A percentile compares a stretch with the other conserved stretches of the same genome.
These are phyloP conservation scores for Huiozyma sinensis DNA, from an alignment of 805 yeast genomes.

Conservation along the genomic window DNA sequence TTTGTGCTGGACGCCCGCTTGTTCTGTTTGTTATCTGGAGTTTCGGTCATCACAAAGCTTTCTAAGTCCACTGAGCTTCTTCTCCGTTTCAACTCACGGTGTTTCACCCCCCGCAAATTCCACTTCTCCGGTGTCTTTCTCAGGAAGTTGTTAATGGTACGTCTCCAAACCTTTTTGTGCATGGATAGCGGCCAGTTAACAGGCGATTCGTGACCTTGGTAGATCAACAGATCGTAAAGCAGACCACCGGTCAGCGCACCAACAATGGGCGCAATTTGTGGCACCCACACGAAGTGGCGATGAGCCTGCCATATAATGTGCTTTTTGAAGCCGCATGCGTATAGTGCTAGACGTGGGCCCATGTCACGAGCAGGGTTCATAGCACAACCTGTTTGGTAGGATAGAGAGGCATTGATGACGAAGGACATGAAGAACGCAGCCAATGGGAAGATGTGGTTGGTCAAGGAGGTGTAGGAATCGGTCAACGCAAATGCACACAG, in stretches of 20 bases:
- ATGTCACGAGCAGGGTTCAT: constrained; percentile 44
- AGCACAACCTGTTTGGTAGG: constrained; percentile 44
- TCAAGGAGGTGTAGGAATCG: constrained; percentile 38
- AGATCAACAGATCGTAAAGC: constrained; percentile 38
- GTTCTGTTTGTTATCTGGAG: no score
- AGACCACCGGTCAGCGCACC: constrained; percentile 40
- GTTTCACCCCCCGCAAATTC: not conserved
- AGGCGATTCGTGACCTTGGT: constrained; percentile 42
- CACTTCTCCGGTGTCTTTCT: not conserved
- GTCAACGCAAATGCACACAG: constrained; percentile 39
- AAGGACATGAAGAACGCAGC: constrained; percentile 34
- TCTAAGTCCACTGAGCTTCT: not conserved
- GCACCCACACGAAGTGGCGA: constrained; percentile 41
- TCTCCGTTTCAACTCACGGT: not conserved
- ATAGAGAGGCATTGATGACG: constrained; percentile 36
- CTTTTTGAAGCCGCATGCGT: constrained; percentile 37
- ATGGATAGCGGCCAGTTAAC: constrained; percentile 31
- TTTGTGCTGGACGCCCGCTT: no score
- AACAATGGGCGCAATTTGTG: constrained; percentile 36
- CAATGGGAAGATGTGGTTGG: constrained; percentile 37
- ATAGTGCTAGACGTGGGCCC: constrained; percentile 41
- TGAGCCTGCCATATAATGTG: constrained; percentile 29
- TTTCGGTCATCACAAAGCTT: no score
- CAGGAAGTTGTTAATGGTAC: not conserved
- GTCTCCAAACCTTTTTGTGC: constrained; percentile 2